Evolutionary conservation across 1,284 basidiomycete species (phyloP), one percentile per base, ranked within the genome.

Genomic region (Fomitopsis betulina): DNA sequence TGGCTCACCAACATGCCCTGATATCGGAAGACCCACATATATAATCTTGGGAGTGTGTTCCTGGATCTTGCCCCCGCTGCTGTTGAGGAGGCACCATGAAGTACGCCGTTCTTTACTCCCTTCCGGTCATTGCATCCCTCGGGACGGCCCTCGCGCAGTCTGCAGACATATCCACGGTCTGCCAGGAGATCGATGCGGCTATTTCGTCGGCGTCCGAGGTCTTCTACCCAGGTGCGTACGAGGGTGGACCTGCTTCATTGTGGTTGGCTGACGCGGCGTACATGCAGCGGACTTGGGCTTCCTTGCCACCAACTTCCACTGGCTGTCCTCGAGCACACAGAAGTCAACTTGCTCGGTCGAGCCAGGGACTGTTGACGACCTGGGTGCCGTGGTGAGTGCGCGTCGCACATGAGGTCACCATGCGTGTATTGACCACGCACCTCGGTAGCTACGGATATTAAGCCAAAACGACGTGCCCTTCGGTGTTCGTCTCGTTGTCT

Each of bases 371-470:
- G 62, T 65, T 13, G 65, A 65, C 17, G 69, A 70, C 47, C 58
- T 70, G 3, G 64, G 62, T 19, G 63, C 40, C 5, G 67, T 70
- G 47, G 69, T 70, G 53, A 52, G 67, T 54, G 5, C 37, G 61
- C 63, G 1, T 58, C 63, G 32, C 59, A 64, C 56, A 61, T 67
- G 19, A 67, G 67, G 13, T 64, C 7, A 5, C 10, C n/a, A 15
- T 17, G 17, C 32, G 2, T 25, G 38, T 27, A n/a, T 35, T 35
- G n/a, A 47, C 25, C 10, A 15, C 17, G 3, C 10, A 1, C 7
- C 2, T 2, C 21, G 13, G n/a, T 56, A 73, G 77, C 75, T 84
- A 17, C 66, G 71, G 60, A 80, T 85, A 21, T 54, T 87, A 2
- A 77, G 65, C 12, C 59, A 53, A 39, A 70, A 68, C 6, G 55